These are phyloP conservation scores for Starmera stellimalicola DNA, from an alignment of 1,139 yeast genomes.

Conservation along the genomic window DNA sequence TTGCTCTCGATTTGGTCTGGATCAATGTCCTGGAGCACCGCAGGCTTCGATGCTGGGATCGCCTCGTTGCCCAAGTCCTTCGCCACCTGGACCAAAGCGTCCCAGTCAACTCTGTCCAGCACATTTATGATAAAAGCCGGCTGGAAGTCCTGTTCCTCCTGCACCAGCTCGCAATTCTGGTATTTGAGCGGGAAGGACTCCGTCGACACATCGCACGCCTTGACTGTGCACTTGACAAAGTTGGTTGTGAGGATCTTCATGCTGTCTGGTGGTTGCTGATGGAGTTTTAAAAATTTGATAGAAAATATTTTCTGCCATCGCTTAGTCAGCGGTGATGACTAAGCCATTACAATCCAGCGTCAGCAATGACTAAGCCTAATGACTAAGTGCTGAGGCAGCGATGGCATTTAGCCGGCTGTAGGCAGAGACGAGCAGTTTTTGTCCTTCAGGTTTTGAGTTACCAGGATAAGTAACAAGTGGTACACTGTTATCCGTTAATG, in stretches of 20 bases:
- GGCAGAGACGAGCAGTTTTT: too few species aligned
- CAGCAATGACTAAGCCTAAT: too few species aligned
- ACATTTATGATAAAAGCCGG: constrained; percentile 73
- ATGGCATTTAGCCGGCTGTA: too few species aligned
- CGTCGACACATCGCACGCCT: constrained; percentile 63
- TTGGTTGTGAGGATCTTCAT: constrained; percentile 95
- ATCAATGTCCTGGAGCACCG: constrained; percentile 19
- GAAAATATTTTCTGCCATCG: too few species aligned
- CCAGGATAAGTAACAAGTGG: too few species aligned
- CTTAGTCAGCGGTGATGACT: too few species aligned
- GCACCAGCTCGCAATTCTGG: constrained; percentile 62
- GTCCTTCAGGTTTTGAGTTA: too few species aligned
- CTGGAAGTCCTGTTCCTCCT: constrained; percentile 72
- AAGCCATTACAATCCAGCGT: too few species aligned
- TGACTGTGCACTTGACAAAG: constrained; percentile 89
- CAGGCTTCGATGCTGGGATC: constrained; percentile 48
- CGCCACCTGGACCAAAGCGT: constrained; percentile 70
- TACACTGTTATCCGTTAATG: too few species aligned
- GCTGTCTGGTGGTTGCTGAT: neutral
- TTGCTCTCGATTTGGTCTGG: constrained; percentile 24
- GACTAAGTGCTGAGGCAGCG: too few species aligned
- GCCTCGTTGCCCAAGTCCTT: constrained; percentile 56
- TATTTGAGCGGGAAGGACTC: constrained; percentile 76
- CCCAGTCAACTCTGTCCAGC: constrained; percentile 82
- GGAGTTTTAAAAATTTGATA: neutral